Percentiles rank a stretch among this genome's conserved stretches.
phyloP scores from a whole-genome alignment of 345 rosid genomes.

The Sisymbrium irio region DNA sequence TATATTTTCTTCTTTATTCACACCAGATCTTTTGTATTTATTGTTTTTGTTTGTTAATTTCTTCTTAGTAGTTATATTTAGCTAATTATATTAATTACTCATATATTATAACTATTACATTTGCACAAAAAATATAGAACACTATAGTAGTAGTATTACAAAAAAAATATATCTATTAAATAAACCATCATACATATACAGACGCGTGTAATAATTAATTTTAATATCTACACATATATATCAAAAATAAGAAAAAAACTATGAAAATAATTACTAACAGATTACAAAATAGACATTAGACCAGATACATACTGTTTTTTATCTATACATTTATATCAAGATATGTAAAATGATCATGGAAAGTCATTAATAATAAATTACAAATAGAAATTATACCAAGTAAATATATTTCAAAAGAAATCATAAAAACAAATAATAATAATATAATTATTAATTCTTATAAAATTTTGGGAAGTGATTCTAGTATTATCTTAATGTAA shows the following conservation, averaged over 20 bases:
- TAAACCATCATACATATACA: background rate
- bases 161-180: background rate
- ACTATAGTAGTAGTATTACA: background rate
- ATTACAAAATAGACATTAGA: background rate
- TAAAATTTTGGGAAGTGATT: background rate
- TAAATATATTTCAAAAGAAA: background rate
- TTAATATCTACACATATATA: background rate
- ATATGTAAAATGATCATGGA: background rate
- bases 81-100: background rate
- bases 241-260: background rate
- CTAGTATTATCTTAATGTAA: background rate
- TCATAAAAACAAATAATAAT: background rate
- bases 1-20: constrained; percentile 21
- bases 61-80: constrained; percentile 16
- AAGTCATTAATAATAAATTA: background rate
- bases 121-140: background rate
- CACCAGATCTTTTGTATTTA: constrained; percentile 27
- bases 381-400: background rate
- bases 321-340: background rate
- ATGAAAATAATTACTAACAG: background rate
- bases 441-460: background rate
- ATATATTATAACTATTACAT: constrained; percentile 6
- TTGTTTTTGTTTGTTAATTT: constrained; percentile 13
- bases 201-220: constrained; percentile 6
- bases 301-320: background rate